phyloP scores from a whole-genome alignment of 768 basidiomycete genomes.

The Chiua virens region DNA sequence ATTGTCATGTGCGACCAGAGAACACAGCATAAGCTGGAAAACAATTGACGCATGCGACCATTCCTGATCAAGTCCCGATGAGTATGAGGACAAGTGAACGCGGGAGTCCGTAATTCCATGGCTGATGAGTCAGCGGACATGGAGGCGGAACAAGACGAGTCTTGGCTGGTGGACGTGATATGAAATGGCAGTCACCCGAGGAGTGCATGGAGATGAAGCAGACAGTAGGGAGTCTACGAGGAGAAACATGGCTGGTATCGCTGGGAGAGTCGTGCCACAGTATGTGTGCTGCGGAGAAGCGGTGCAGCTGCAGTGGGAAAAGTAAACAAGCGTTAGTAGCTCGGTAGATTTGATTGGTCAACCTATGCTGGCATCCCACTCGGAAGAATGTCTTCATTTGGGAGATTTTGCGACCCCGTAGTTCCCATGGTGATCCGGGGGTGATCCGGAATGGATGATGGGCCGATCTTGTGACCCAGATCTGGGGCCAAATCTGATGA shows the following conservation, averaged over 20 bases:
- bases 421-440: conserved; percentile 29
- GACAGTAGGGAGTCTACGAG: background rate
- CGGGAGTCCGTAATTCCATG: conserved; percentile 22
- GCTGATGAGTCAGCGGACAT: conserved; percentile 10
- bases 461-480: conserved; percentile 21
- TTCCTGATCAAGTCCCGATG: conserved; percentile 14
- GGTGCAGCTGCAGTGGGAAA: conserved; percentile 18
- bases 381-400: no score
- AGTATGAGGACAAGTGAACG: background rate
- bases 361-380: background rate
- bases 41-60: background rate
- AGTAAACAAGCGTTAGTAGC: background rate
- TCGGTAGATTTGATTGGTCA: conserved; percentile 8
- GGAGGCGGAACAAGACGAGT: no score
- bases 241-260: conserved; percentile 3
- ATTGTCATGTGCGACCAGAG: conserved; percentile 3
- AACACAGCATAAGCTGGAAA: no score
- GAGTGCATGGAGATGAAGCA: conserved; percentile 21
- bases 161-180: conserved; percentile 8
- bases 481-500: conserved; percentile 34
- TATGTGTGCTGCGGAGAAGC: conserved; percentile 27
- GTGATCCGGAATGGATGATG: conserved; percentile 23
- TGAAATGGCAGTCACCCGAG: conserved; percentile 15
- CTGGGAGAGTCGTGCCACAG: background rate
- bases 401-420: background rate